Evolutionary conservation across 1,139 yeast genomes (phyloP), one percentile per base, ranked within the genome.

Genomic region (Nakaseomyces uthaithaninus): DNA sequence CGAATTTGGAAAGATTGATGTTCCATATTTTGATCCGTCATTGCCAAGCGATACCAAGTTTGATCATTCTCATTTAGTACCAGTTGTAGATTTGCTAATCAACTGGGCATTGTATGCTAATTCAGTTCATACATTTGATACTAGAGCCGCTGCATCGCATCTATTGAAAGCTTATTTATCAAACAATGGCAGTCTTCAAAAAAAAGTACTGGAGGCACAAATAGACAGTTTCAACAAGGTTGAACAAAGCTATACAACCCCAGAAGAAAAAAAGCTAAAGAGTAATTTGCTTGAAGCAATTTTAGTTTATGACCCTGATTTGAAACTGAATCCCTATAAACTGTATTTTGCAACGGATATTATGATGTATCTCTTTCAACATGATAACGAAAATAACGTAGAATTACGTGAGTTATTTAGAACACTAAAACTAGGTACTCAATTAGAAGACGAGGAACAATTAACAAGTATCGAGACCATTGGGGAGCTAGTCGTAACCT

Each of bases 11-110:
- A 77, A 77, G 42, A 79, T 89, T 17, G 97, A 91, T 58, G 95
- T 91, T 4, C 98, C 98, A 0, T 85, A 80, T 54, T 67, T 87
- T 45, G 96, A 87, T 55, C 87, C 95, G 7, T 72, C 85, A n/a
- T 61, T 81, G 45, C 84, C 86, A 1, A 30, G 42, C 22, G 30
- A 51, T 40, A 36, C 50, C 1, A 52, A 50, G 18, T 44, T 51
- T 33, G 59, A 54, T 14, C 54, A 53, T 3, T n/a, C 25, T 4
- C 26, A 33, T 7, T 39, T 52, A 12, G 54, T 65, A 8, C 93
- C 96, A 0, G 94, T 84, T 0, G 70, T 84, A 0, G 69, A 74
- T 27, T 87, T 94, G 0, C 66, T 91, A 39, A 59, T 89, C 27
- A 80, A 83, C 49, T 91, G 97, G 97, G 72, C 86, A 24, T 64